Base-by-base conservation (phyloP, 306 rosid species). In the Rosa chinensis region DNA sequence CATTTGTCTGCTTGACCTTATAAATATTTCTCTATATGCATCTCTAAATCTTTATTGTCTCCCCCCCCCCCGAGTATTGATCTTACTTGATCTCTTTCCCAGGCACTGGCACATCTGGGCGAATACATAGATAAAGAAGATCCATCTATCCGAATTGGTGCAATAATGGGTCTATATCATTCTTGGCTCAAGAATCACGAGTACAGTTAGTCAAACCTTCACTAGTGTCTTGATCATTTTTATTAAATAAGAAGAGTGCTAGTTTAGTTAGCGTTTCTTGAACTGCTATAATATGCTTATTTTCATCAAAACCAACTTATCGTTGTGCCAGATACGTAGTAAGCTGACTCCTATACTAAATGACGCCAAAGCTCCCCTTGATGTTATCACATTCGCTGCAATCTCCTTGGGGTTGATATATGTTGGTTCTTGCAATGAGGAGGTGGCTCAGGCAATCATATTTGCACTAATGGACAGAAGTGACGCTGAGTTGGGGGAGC, bases 391-490 rank as follows among this genome's bases (percentile, higher is more conserved):
- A 16, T 96, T 96, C 69, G 78, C 99, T 82, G 94, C 98, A 67
- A 92, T 96, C 85, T 89, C 99, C 28, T 82, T 96, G 98, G 98
- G 99, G 37, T 47, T 76, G 89, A 86, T 96, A 81, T 96, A 76
- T 66, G 97, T 91, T 84, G 96, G 98, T 69, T 93, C 99, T 82
- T 96, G 99, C 88, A 93, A 96, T 45, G 99, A 93, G 77, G 99
- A 96, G 43, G 94, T 91, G 25, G 99, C 97, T 56, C 97, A 90
- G 81, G 93, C 99, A 73, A 93, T 96, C 81, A 96, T 96, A 85
- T 93, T 87, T 88, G 90, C 99, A 8, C 75, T 96, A 67, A 96
- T 93, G 99, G 97, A 96, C 77, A 84, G 97, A 74, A 90, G 90
- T 79, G 99, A 93, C 64, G 70, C 91, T 8, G 98, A 96, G 87